A percentile compares a stretch with the other conserved stretches of the same genome.
Evolutionary conservation across 108 stramenopile genomes (phyloP).

Genomic region (Skeletonema marinoi): DNA sequence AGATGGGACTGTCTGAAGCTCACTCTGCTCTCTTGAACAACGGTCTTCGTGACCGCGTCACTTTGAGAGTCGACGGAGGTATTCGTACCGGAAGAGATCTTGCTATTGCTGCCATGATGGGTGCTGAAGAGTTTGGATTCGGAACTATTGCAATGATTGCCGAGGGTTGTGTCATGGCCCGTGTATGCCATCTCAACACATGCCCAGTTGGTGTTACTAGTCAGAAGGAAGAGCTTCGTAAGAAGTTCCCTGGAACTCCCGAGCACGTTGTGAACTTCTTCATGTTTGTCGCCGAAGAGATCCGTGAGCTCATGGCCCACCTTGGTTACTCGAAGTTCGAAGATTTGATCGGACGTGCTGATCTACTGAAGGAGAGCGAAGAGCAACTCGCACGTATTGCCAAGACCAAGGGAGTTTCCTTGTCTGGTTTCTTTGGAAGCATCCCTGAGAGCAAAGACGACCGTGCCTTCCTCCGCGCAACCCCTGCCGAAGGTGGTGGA

Average conservation of each 20-base stretch:
- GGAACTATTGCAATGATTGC: constrained; percentile 96
- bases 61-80: constrained; percentile 90
- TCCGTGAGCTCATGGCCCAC: constrained; percentile 83
- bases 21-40: constrained; percentile 89
- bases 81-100: constrained; percentile 93
- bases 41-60: constrained; percentile 88
- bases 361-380: constrained; percentile 77
- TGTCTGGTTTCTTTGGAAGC: constrained; percentile 76
- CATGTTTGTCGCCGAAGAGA: constrained; percentile 92
- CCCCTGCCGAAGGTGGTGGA: constrained; percentile 60
- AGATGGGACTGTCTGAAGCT: constrained; percentile 92
- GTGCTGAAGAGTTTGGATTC: constrained; percentile 94
- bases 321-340: constrained; percentile 93
- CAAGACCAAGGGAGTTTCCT: constrained; percentile 73
- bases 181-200: constrained; percentile 96
- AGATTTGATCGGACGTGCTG: constrained; percentile 93
- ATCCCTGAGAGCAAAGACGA: constrained; percentile 66
- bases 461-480: constrained; percentile 76
- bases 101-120: constrained; percentile 88
- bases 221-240: constrained; percentile 95
- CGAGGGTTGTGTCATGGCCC: constrained; percentile 95
- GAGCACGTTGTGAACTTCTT: constrained; percentile 98
- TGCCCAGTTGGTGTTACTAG: constrained; percentile 96
- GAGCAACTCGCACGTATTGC: constrained; percentile 67
- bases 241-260: constrained; percentile 95